Base-by-base conservation (phyloP, 2,329 filamentous ascomycete species). In the Teratosphaeria gauchensis region DNA sequence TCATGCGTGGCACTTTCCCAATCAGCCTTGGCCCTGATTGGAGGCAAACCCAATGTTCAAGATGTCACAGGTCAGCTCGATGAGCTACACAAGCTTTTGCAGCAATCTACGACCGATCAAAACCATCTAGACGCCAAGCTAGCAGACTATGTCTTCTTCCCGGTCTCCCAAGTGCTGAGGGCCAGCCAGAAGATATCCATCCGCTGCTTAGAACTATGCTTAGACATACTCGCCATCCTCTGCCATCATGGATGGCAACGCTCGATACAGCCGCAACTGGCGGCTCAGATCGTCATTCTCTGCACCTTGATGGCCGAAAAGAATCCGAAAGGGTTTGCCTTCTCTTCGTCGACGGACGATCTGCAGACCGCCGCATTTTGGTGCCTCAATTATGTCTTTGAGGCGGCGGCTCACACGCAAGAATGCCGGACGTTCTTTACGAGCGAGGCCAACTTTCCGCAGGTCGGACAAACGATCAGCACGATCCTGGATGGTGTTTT, bases 61-160 rank as follows among this genome's bases (percentile, higher is more conserved):
- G 76, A 79, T 32, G 73, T 85, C n/a, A 70, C 77, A 3, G 68
- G 73, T 53, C 74, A 75, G 32, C 73, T 85, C 24, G 73, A 78
- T 54, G 66, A 70, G 1, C 68, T 85, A 5, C 69, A 80, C 11
- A 63, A 70, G 7, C 70, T 71, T 16, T 71, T 84, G 0, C 60
- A 65, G 24, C 54, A 64, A 54, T 59, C 58, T 1, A 60, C 63
- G 16, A 65, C 69, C 24, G 67, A 66, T 7, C 71, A 75, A 38
- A 67, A 73, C 62, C 66, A 70, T 1, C 71, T 97, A 19, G 90
- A 96, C 71, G 81, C 86, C 56, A 92, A 91, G 71, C 77, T 97
- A 19, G 90, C 92, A 14, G 92, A 96, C 76, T 99, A 97, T 78
- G 82, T 89, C 68, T 97, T 97, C 77, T 96, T 96, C 62, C 94